Percentiles rank a stretch among this genome's conserved stretches.
These are phyloP conservation scores for Medicago lupulina DNA, from an alignment of 306 rosid genomes.

Conservation along the genomic window DNA sequence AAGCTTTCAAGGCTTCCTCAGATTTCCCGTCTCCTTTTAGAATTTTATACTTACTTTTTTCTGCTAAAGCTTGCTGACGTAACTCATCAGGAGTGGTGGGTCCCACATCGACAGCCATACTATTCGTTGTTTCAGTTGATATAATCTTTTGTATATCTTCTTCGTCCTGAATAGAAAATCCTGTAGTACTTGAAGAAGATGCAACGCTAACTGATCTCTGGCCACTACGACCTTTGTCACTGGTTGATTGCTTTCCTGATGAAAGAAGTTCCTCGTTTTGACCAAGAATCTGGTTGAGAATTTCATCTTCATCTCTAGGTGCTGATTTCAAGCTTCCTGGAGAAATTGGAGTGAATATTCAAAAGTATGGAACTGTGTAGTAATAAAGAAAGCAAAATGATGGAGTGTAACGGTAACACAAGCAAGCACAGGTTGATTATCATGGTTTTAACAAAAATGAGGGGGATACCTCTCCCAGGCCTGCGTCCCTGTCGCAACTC, in stretches of 20 bases:
- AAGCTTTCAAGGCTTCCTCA: slow-evolving; percentile 84
- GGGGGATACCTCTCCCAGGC: slow-evolving; percentile 68
- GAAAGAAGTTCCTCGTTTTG: slow-evolving; percentile 55
- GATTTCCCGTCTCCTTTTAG: slow-evolving; percentile 89
- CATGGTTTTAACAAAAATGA: neutral
- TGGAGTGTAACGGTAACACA: slow-evolving; percentile 11
- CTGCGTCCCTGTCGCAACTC: slow-evolving; percentile 89
- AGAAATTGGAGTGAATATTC: slow-evolving; percentile 32
- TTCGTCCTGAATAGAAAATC: slow-evolving; percentile 40
- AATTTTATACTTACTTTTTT: slow-evolving; percentile 74
- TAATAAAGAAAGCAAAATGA: slow-evolving; percentile 30
- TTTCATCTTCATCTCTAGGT: slow-evolving; percentile 69
- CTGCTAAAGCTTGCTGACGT: slow-evolving; percentile 87
- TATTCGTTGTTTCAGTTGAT: slow-evolving; percentile 51
- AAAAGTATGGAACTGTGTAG: slow-evolving; percentile 16
- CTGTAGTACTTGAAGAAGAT: slow-evolving; percentile 58
- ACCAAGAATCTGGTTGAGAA: slow-evolving; percentile 69
- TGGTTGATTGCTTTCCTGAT: slow-evolving; percentile 54
- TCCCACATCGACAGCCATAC: slow-evolving; percentile 55
- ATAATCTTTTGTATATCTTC: slow-evolving; percentile 53
- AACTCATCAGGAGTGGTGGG: slow-evolving; percentile 77
- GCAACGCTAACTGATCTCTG: slow-evolving; percentile 50
- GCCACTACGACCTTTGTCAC: slow-evolving; percentile 43
- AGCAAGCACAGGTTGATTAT: slow-evolving; percentile 13
- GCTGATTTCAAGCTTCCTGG: slow-evolving; percentile 71